A percentile compares a stretch with the other conserved stretches of the same genome.
phyloP scores from a whole-genome alignment of 2,329 filamentous ascomycete genomes.

The Huntiella bhutanensis region DNA sequence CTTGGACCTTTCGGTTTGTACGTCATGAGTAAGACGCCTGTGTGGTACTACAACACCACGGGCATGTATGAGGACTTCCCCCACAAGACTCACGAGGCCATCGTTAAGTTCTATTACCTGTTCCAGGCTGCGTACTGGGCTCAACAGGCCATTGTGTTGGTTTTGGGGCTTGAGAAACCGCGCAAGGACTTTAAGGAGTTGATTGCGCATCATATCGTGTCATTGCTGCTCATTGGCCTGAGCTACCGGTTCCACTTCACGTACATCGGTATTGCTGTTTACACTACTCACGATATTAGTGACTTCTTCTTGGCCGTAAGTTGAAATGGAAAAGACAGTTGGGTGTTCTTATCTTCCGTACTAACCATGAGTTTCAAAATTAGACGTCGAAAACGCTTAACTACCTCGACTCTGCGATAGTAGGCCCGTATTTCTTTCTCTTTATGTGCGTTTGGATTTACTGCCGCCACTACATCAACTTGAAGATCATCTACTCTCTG shows the following conservation, averaged over 20 bases:
- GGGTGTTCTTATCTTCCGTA: neutral
- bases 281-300: conserved; percentile 83
- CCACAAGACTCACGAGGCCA: conserved; percentile 57
- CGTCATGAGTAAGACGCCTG: conserved; percentile 76
- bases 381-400: conserved; percentile 82
- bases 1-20: conserved; percentile 72
- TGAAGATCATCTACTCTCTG: conserved; percentile 56
- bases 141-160: conserved; percentile 75
- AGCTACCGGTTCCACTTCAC: conserved; percentile 96
- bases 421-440: conserved; percentile 65
- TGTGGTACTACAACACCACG: conserved; percentile 88
- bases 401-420: conserved; percentile 64
- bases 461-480: conserved; percentile 68
- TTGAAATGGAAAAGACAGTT: conserved; percentile 10
- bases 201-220: conserved; percentile 80
- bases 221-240: conserved; percentile 60
- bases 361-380: neutral
- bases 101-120: conserved; percentile 91
- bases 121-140: conserved; percentile 91
- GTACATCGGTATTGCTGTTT: conserved; percentile 82
- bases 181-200: conserved; percentile 91
- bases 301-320: conserved; percentile 89
- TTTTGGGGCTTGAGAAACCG: conserved; percentile 79
- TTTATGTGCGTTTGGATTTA: conserved; percentile 82
- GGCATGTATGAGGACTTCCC: conserved; percentile 85